Base-by-base conservation (phyloP, 208 protist species). In the Trypanosomatidae sp. region DNA sequence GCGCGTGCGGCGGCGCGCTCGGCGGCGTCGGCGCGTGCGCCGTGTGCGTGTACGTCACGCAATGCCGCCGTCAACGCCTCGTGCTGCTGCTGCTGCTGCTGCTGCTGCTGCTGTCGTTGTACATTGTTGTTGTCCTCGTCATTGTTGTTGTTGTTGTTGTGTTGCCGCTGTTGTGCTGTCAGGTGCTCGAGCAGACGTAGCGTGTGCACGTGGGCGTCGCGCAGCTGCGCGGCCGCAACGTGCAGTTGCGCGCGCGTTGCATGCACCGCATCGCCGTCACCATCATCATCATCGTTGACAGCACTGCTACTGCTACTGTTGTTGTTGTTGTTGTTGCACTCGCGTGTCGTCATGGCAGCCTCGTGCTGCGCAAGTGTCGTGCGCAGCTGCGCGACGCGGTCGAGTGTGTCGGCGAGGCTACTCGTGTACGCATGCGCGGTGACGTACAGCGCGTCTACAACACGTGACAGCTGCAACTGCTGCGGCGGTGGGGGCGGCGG, bases 331-430 rank as follows among this genome's bases (percentile, higher is more conserved):
- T 13, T 5, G n/a, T n/a, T n/a, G n/a, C n/a, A n/a, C n/a, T n/a
- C n/a, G n/a, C n/a, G n/a, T n/a, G n/a, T n/a, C n/a, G n/a, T n/a
- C n/a, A n/a, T n/a, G n/a, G n/a, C n/a, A n/a, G n/a, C n/a, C n/a
- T n/a, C n/a, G n/a, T n/a, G n/a, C n/a, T n/a, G n/a, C n/a, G n/a
- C n/a, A n/a, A n/a, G n/a, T n/a, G n/a, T n/a, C n/a, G n/a, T n/a
- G n/a, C 71, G 73, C 33, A 85, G 59, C 20, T 66, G 59, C 25
- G 81, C 73, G 8, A 84, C 59, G 38, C 71, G 75, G 41, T 82
- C 67, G 33, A 91, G 49, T 1, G 72, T 73, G 6, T 61, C 70
- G 41, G 86, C 81, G 13, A 78, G 66, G 61, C 82, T 84, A 27
- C 53, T 37, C 27, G 87, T 28, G 26, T 84, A 52, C 6, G 56